Conservation (phyloP, 202 grass and related monocot genomes). For the Panicum hallii region DNA sequence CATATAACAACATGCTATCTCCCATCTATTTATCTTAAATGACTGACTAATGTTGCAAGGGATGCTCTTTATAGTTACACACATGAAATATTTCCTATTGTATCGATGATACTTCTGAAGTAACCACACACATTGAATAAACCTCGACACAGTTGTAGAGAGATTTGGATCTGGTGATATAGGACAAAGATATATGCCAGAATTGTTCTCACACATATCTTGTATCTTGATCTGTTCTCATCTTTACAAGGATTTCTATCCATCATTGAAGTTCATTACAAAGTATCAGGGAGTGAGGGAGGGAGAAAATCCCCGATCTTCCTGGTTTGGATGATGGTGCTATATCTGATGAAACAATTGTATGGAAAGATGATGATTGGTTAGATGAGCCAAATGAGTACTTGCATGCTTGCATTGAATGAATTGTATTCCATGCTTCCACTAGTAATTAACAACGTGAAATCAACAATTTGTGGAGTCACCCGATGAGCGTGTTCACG, state of each 20-base stretch:
- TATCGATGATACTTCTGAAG: conserved; percentile 37
- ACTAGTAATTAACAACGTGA: conserved; percentile 21
- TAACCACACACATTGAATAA: conserved; percentile 28
- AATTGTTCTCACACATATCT: conserved; percentile 35
- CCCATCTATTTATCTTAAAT: conserved; percentile 20
- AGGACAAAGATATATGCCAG: conserved; percentile 13
- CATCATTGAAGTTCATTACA: conserved; percentile 22
- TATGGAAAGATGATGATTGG: conserved; percentile 30
- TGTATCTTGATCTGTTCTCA: conserved; percentile 32
- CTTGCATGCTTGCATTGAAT: conserved; percentile 26
- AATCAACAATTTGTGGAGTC: conserved; percentile 27
- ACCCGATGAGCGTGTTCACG: not conserved
- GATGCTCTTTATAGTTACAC: conserved; percentile 8
- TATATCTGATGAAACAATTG: conserved; percentile 30
- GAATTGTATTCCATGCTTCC: not conserved
- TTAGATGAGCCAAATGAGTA: conserved; percentile 23
- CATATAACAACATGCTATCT: not conserved
- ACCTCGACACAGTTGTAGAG: conserved; percentile 10
- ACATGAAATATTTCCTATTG: conserved; percentile 26
- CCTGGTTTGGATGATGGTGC: not conserved
- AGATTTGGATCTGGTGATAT: conserved; percentile 22
- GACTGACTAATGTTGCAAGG: conserved; percentile 11
- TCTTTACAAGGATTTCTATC: conserved; percentile 28
- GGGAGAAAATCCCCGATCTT: conserved; percentile 23
- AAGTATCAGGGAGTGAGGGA: not conserved